phyloP scores from a whole-genome alignment of 441 rosid genomes.

The Melastoma candidum region DNA sequence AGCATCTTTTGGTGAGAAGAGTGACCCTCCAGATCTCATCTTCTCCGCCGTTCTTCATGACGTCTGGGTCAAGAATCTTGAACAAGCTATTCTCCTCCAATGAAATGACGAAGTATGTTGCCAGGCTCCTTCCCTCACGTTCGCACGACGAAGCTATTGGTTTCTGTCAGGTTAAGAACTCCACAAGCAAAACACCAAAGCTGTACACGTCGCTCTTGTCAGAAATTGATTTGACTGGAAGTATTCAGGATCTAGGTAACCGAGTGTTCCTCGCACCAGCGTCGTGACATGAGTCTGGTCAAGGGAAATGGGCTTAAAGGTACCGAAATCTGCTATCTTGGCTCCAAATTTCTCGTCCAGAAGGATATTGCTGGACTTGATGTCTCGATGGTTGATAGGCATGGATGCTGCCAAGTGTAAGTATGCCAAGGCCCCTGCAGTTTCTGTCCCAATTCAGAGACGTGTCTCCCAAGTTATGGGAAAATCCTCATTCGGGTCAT shows the following conservation, averaged over 20 bases:
- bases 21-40: not conserved
- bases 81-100: not conserved
- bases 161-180: not conserved
- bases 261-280: not conserved
- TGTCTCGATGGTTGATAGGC: not conserved
- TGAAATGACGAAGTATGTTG: not conserved
- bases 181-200: conserved; percentile 1
- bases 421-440: not conserved
- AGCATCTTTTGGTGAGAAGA: conserved; percentile 4
- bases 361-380: conserved; percentile 1
- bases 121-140: not conserved
- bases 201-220: conserved; percentile 3
- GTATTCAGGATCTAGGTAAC: conserved; percentile 1
- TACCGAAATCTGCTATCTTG: conserved; percentile 3
- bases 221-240: not conserved
- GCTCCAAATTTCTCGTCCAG: conserved; percentile 2
- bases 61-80: not conserved
- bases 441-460: not conserved
- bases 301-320: not conserved
- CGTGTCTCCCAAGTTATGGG: no score
- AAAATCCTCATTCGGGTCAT: not conserved
- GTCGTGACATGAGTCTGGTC: conserved; percentile 3
- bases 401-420: not conserved
- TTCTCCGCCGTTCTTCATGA: not conserved
- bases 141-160: not conserved